Percentiles rank a stretch among this genome's conserved stretches.
phyloP scores from a whole-genome alignment of 129 eudicot species.

The Saposhnikovia divaricata region DNA sequence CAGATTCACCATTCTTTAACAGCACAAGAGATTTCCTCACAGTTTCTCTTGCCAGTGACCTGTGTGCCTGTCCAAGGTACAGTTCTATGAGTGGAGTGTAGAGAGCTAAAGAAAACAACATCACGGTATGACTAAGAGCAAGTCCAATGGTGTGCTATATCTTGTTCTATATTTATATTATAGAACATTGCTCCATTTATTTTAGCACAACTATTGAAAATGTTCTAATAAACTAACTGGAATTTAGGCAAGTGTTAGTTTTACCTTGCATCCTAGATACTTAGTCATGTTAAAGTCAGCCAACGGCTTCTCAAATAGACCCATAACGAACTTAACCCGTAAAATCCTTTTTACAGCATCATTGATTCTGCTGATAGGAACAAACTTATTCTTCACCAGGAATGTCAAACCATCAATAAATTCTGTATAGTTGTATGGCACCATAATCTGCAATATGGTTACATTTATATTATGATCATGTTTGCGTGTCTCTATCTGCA shows the following conservation, averaged over 20 bases:
- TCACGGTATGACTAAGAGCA: no score
- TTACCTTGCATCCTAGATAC: slow-evolving; percentile 40
- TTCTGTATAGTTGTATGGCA: slow-evolving; percentile 59
- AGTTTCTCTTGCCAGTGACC: slow-evolving; percentile 77
- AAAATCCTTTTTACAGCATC: slow-evolving; percentile 78
- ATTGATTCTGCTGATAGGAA: slow-evolving; percentile 64
- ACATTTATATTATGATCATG: neutral
- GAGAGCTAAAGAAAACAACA: neutral
- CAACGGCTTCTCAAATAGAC: slow-evolving; percentile 67
- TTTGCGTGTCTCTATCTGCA: neutral
- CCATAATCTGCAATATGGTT: slow-evolving; percentile 63
- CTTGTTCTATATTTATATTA: no score
- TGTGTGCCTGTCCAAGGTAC: slow-evolving; percentile 38
- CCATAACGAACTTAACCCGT: slow-evolving; percentile 70
- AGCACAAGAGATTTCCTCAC: slow-evolving; percentile 76
- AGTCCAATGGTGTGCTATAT: no score
- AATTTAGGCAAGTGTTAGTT: neutral
- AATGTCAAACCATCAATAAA: slow-evolving; percentile 56
- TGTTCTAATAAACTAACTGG: neutral
- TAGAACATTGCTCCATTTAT: no score
- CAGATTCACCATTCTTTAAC: slow-evolving; percentile 58
- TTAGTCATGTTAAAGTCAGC: slow-evolving; percentile 56
- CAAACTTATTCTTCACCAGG: slow-evolving; percentile 45
- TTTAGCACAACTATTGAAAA: no score
- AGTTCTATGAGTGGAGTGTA: neutral